phyloP scores from a whole-genome alignment of 108 stramenopile genomes.

The Nitzschia sp. region DNA sequence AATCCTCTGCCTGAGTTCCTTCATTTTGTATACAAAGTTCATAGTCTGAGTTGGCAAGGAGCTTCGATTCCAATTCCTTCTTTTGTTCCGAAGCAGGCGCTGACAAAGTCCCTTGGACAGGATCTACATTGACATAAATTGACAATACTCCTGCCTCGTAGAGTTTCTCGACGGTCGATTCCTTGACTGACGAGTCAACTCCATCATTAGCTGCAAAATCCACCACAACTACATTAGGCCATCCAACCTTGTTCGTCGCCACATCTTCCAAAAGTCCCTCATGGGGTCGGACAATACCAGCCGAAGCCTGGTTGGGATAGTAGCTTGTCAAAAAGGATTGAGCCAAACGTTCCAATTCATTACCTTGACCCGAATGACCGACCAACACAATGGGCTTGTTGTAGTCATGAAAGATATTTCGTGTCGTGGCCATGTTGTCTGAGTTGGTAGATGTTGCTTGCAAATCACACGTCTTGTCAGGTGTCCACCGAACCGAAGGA shows the following conservation, averaged over 20 bases:
- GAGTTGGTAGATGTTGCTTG: too few species aligned
- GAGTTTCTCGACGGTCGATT: slow-evolving; percentile 43
- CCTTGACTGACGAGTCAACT: slow-evolving; percentile 26
- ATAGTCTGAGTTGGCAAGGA: slow-evolving; percentile 75
- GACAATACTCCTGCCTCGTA: slow-evolving; percentile 61
- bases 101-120: slow-evolving; percentile 31
- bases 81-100: slow-evolving; percentile 38
- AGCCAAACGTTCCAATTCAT: slow-evolving; percentile 74
- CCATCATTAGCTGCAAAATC: slow-evolving; percentile 51
- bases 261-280: slow-evolving; percentile 34
- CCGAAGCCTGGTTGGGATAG: slow-evolving; percentile 20
- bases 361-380: slow-evolving; percentile 48
- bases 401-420: slow-evolving; percentile 65
- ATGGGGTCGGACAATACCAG: not conserved
- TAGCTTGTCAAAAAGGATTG: slow-evolving; percentile 46
- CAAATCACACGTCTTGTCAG: too few species aligned
- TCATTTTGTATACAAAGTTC: slow-evolving; percentile 81
- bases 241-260: slow-evolving; percentile 26
- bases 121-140: slow-evolving; percentile 77
- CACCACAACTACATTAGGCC: slow-evolving; percentile 56
- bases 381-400: slow-evolving; percentile 80
- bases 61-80: slow-evolving; percentile 48
- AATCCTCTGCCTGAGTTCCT: slow-evolving; percentile 31
- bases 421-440: not conserved
- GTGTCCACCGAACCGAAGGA: too few species aligned